Evolutionary conservation across 805 yeast genomes (phyloP).

Genomic region (Starmerella scarabaei): DNA sequence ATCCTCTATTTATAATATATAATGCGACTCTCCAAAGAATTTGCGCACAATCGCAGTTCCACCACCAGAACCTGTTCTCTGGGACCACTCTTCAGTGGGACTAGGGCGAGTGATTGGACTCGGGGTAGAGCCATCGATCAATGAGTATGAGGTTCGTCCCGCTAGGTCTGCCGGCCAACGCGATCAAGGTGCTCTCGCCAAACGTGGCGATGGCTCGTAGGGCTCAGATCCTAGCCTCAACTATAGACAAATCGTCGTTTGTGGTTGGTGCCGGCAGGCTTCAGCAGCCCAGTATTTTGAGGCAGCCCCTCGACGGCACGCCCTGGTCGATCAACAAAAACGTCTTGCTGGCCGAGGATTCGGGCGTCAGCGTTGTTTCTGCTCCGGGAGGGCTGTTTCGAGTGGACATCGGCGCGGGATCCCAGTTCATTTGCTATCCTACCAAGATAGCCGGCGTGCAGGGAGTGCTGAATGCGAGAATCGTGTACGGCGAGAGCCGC

Average conservation of each 20-base stretch:
- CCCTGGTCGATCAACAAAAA: slow-evolving; percentile 3
- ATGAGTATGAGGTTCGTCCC: slow-evolving; percentile 6
- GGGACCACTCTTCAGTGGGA: too few relatives aligned
- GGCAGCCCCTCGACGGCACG: neutral
- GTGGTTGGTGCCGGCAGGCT: slow-evolving; percentile 5
- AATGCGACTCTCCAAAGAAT: too few relatives aligned
- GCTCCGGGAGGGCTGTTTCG: slow-evolving; percentile 12
- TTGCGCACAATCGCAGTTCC: too few relatives aligned
- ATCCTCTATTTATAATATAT: too few relatives aligned
- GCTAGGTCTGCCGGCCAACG: slow-evolving; percentile 10
- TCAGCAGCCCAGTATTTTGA: neutral
- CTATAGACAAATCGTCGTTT: neutral
- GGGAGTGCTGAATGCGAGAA: slow-evolving; percentile 1
- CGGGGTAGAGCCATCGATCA: too few relatives aligned
- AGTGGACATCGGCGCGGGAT: slow-evolving; percentile 12
- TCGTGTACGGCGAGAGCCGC: slow-evolving; percentile 11
- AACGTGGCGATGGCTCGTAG: slow-evolving; percentile 1
- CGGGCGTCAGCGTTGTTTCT: neutral
- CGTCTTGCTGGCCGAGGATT: slow-evolving; percentile 5
- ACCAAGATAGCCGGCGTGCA: slow-evolving; percentile 6
- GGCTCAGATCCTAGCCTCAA: slow-evolving; percentile 7
- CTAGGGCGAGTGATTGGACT: too few relatives aligned
- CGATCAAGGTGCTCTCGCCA: slow-evolving; percentile 1
- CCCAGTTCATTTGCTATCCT: slow-evolving; percentile 10
- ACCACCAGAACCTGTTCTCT: too few relatives aligned